Evolutionary conservation across 495 filamentous ascomycete genomes (phyloP).

Genomic region (Aspergillus conjunctus): DNA sequence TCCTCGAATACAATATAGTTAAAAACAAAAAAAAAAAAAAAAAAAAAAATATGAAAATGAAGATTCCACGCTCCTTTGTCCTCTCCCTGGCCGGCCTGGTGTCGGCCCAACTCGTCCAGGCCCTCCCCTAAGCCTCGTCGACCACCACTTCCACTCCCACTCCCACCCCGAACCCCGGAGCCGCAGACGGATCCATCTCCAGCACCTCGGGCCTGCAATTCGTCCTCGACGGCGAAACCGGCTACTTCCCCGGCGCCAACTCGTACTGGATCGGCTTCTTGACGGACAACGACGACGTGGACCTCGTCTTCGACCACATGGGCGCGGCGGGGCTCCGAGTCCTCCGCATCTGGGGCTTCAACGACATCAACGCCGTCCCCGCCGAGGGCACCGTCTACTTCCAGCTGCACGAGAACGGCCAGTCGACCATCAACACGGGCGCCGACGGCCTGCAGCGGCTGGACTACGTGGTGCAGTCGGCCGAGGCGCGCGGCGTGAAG

Average conservation of each 20-base stretch:
- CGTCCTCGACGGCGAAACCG: slow-evolving; percentile 61
- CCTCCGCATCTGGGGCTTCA: slow-evolving; percentile 74
- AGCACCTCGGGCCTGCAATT: slow-evolving; percentile 57
- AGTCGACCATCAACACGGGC: slow-evolving; percentile 66
- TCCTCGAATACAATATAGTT: no score
- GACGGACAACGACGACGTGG: slow-evolving; percentile 62
- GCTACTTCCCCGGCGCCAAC: slow-evolving; percentile 71
- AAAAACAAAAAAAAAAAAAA: not conserved
- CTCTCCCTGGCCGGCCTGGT: slow-evolving; percentile 56
- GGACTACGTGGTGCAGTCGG: slow-evolving; percentile 65
- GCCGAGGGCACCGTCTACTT: slow-evolving; percentile 56
- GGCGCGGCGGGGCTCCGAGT: slow-evolving; percentile 63
- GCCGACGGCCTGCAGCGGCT: slow-evolving; percentile 65
- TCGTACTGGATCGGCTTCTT: slow-evolving; percentile 76
- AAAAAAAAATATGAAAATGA: slow-evolving; percentile 11
- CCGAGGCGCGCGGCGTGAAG: slow-evolving; percentile 59
- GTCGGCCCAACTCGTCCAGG: slow-evolving; percentile 17
- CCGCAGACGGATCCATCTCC: slow-evolving; percentile 43
- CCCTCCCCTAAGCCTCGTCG: slow-evolving; percentile 14
- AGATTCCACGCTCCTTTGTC: slow-evolving; percentile 45
- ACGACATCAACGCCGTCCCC: slow-evolving; percentile 57
- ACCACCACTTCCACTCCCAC: slow-evolving; percentile 7
- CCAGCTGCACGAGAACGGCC: slow-evolving; percentile 56
- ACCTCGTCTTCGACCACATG: slow-evolving; percentile 54
- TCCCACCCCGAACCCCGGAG: not conserved